Percentiles rank a stretch among this genome's conserved stretches.
These are phyloP conservation scores for Boletus sp. DNA, from an alignment of 768 basidiomycete species.

Conservation along the genomic window DNA sequence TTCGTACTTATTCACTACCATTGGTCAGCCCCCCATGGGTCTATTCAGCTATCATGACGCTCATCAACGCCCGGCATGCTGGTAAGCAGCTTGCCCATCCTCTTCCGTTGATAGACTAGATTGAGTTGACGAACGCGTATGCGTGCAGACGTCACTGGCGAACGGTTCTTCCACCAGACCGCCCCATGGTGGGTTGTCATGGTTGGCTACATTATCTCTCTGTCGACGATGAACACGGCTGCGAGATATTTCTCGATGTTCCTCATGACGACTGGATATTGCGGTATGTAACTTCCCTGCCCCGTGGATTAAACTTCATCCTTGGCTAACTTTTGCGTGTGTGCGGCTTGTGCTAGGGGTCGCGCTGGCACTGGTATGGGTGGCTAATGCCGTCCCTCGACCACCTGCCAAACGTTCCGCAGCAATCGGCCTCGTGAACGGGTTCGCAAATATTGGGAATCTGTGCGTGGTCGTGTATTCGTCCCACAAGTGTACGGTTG, in stretches of 20 bases:
- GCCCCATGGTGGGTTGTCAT: conserved; percentile 52
- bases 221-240: conserved; percentile 49
- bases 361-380: conserved; percentile 4
- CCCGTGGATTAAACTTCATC: too few species aligned
- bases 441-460: conserved; percentile 24
- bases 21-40: conserved; percentile 58
- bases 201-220: conserved; percentile 57
- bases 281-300: too few species aligned
- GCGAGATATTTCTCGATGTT: conserved; percentile 46
- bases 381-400: conserved; percentile 29
- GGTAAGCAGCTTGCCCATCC: conserved; percentile 16
- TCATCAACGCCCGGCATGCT: conserved; percentile 55
- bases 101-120: too few species aligned
- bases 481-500: conserved; percentile 40
- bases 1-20: background rate
- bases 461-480: too few species aligned
- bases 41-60: conserved; percentile 47
- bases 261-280: conserved; percentile 39
- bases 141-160: too few species aligned
- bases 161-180: too few species aligned
- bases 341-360: conserved; percentile 27
- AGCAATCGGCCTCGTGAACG: conserved; percentile 12
- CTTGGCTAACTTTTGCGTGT: too few species aligned
- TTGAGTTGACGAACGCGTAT: too few species aligned
- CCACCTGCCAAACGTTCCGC: conserved; percentile 40